Base-by-base conservation (phyloP, 2,329 filamentous ascomycete species). In the Dendrostoma leiphaemia region DNA sequence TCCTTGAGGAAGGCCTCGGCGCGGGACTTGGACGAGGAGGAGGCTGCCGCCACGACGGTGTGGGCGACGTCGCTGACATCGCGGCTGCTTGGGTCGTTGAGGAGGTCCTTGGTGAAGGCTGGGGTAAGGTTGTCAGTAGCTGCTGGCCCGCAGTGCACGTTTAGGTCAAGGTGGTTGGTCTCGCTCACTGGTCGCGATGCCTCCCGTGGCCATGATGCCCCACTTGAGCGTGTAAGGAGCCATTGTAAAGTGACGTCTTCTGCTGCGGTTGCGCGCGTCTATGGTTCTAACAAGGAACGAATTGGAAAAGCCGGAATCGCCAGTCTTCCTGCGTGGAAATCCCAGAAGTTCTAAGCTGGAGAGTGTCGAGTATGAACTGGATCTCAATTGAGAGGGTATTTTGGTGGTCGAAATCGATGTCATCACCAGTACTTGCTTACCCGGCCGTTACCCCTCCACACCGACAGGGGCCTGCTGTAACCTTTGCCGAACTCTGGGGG, bases 11-110 rank as follows among this genome's bases (percentile, higher is more conserved):
- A 96, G 47, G 84, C 75, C 57, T 81, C 77, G 1, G 91, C 91
- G 49, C 86, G 83, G 41, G 82, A 77, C 59, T 81, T 77, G 44
- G 88, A 90, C 37, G 82, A 84, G 4, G 90, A 94, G 1, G 90
- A 94, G 21, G 90, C 88, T 6, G 89, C 91, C 21, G 90, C 91
- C 19, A 86, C 83, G 45, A 96, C 81, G 62, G 85, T 83, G 73
- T 96, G 91, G 53, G 81, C 80, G 59, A 96, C 78, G 63, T 95
- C 89, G 56, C 76, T 74, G 50, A 89, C 88, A 48, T 80, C 81
- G 61, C 91, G 88, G 45, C 78, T 76, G 37, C 80, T 75, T 15
- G 91, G 88, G 70, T 93, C 85, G 57, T 83, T 81, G 60, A 92
- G 84, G 48, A 96, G 81, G 67, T 96, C 91, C 71, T 86, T 86